phyloP scores from a whole-genome alignment of 2,329 filamentous ascomycete species.

The Talaromyces amestolkiae region DNA sequence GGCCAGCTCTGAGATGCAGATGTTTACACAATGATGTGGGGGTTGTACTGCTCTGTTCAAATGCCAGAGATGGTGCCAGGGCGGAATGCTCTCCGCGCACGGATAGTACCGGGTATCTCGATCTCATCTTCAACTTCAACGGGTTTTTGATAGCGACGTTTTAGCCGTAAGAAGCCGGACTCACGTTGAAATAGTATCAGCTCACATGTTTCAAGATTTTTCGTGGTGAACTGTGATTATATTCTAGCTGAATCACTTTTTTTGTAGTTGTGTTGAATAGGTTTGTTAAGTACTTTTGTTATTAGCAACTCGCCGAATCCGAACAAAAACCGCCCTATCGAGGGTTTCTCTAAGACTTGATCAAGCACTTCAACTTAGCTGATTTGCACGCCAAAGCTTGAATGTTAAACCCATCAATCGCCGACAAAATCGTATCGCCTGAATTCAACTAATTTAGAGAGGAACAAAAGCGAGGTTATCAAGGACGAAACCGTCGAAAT shows the following conservation, averaged over 20 bases:
- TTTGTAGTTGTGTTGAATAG: not conserved
- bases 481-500: slow-evolving; percentile 9
- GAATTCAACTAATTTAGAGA: too few relatives aligned
- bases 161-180: not conserved
- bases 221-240: not conserved
- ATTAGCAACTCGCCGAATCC: not conserved
- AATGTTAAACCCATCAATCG: too few relatives aligned
- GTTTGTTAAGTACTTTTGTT: not conserved
- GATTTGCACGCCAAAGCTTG: not conserved
- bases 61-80: not conserved
- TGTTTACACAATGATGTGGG: not conserved
- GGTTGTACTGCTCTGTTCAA: not conserved
- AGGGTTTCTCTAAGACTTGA: not conserved
- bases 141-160: not conserved
- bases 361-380: not conserved
- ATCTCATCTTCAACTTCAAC: not conserved
- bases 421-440: not conserved
- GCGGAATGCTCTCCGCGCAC: not conserved
- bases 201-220: not conserved
- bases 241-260: not conserved
- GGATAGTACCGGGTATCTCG: slow-evolving; percentile 2
- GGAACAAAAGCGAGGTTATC: too few relatives aligned
- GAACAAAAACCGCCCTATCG: not conserved
- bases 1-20: not conserved
- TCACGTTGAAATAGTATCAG: not conserved